Percentiles rank a stretch among this genome's conserved stretches.
Evolutionary conservation across 129 eudicot species (phyloP).

Genomic region (Lonicera japonica): DNA sequence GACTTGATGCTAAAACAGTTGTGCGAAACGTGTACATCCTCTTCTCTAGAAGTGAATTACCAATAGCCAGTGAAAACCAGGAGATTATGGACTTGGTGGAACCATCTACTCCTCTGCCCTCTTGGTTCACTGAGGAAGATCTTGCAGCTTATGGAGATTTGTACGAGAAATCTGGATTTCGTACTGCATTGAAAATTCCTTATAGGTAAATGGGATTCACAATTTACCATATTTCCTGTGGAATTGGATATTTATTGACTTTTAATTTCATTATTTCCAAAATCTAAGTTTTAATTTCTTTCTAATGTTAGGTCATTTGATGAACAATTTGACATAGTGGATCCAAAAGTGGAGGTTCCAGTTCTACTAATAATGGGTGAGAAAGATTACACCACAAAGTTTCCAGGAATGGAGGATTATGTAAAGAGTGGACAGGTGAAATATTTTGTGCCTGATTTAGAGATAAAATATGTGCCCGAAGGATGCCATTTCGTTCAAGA

Average conservation of each 20-base stretch:
- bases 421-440: slow-evolving; percentile 30
- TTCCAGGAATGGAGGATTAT: slow-evolving; percentile 24
- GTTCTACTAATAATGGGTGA: slow-evolving; percentile 19
- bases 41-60: slow-evolving; percentile 41
- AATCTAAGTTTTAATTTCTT: no score
- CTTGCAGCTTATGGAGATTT: slow-evolving; percentile 27
- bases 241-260: no score
- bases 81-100: slow-evolving; percentile 58
- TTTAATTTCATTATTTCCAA: no score
- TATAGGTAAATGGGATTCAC: slow-evolving; percentile 45
- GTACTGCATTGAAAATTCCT: slow-evolving; percentile 48
- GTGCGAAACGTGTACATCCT: slow-evolving; percentile 38
- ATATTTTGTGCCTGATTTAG: slow-evolving; percentile 20
- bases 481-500: slow-evolving; percentile 36
- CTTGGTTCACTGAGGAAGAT: slow-evolving; percentile 51
- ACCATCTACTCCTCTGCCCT: slow-evolving; percentile 34
- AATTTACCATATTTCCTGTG: no score
- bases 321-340: slow-evolving; percentile 1
- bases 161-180: slow-evolving; percentile 48
- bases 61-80: slow-evolving; percentile 31
- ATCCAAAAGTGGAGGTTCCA: slow-evolving; percentile 21
- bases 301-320: slow-evolving; percentile 11
- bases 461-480: slow-evolving; percentile 7
- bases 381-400: slow-evolving; percentile 18
- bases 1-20: slow-evolving; percentile 40